Base-by-base conservation (phyloP, 495 filamentous ascomycete species). In the Durotheca rogersii region DNA sequence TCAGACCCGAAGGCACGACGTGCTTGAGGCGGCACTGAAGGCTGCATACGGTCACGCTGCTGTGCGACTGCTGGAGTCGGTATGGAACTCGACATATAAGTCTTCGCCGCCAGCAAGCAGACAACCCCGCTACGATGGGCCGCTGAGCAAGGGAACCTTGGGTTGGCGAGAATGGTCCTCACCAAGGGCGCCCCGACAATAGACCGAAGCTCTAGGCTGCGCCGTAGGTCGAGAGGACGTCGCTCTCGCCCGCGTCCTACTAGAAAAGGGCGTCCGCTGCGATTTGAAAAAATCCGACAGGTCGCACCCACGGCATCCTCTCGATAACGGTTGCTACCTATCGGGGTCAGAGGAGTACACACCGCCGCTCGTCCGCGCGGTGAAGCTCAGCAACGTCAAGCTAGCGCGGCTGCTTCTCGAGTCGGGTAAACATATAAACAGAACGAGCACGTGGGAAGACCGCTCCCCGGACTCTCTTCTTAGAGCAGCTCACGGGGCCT, bases 241-340 rank as follows among this genome's bases (percentile, higher is more conserved):
- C 20, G 34, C 40, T n/a, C 31, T 51, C 7, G 47, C 43, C 47
- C 25, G 30, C 10, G 4, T 46, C 20, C 36, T 51, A 14, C 30
- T 51, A n/a, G 47, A 16, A 29, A 51, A 51, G n/a, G 47, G 47
- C 6, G 38, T 45, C 15, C 19, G 41, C 5, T 51, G 39, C 39
- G 47, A 51, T 12, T 51, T 44, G 17, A 16, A 40, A 40, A 5
- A 14, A 17, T 4, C 7, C 2, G 37, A 40, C 15, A 4, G 15
- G 11, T 16, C 37, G 10, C 37, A 15, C 17, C 37, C 37, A 7
- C 23, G 9, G 23, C 23, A 27, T 9, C 23, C 23, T 9, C 23
- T 4, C 9, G 23, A 27, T 4, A 27, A 27, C 23, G 23, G 23
- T 9, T 27, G 23, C 23, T 27, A 27, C 23, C 23, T 27, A 9